A percentile compares a stretch with the other conserved stretches of the same genome.
These are phyloP conservation scores for Fusarium armeniacum DNA, from an alignment of 2,329 filamentous ascomycete species.

Conservation along the genomic window DNA sequence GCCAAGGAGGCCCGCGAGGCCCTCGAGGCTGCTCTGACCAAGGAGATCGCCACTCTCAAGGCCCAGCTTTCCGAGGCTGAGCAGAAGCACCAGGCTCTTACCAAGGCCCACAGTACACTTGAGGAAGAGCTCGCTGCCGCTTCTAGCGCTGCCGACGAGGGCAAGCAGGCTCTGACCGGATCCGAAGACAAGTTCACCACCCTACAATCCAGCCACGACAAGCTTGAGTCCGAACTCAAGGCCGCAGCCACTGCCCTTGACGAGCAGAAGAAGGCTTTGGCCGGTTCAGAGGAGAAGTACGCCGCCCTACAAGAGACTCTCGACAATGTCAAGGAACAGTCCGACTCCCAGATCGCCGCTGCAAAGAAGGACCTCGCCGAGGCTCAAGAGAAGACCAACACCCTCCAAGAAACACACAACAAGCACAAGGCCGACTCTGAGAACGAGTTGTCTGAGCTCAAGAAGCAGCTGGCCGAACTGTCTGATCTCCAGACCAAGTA, in stretches of 20 bases:
- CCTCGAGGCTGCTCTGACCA: conserved; percentile 52
- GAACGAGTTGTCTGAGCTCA: conserved; percentile 49
- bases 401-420: conserved; percentile 49
- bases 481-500: conserved; percentile 54
- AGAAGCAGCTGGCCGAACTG: conserved; percentile 52
- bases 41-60: conserved; percentile 53
- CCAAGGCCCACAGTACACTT: conserved; percentile 51
- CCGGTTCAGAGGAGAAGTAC: conserved; percentile 50
- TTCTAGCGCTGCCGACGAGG: conserved; percentile 47
- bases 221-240: conserved; percentile 49
- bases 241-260: conserved; percentile 48
- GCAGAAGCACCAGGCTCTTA: conserved; percentile 53
- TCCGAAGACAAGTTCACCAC: conserved; percentile 49
- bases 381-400: conserved; percentile 47
- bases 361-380: conserved; percentile 45
- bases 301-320: conserved; percentile 47
- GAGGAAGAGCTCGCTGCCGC: conserved; percentile 53
- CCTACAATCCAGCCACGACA: conserved; percentile 48
- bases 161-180: conserved; percentile 48
- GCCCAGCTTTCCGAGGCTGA: conserved; percentile 53
- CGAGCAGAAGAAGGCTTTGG: conserved; percentile 49
- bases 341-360: conserved; percentile 47
- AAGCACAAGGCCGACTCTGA: conserved; percentile 51
- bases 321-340: conserved; percentile 48
- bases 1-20: conserved; percentile 54